Evolutionary conservation across 177 flowering plant species (phyloP).

Genomic region (Vitis hybrid): DNA sequence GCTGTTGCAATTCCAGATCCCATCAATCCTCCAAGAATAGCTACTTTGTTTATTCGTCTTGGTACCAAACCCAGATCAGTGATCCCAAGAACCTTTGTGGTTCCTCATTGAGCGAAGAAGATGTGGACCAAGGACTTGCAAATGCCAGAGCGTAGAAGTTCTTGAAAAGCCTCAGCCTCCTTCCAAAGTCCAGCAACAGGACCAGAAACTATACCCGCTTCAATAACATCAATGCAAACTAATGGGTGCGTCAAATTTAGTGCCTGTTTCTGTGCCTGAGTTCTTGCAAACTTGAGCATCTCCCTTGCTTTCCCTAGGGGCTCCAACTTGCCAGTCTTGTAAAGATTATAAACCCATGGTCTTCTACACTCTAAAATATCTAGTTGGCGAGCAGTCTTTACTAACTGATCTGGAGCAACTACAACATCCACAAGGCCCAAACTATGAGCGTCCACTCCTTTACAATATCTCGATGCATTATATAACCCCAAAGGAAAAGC

Average conservation of each 20-base stretch:
- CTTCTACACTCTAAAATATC: constrained; percentile 62
- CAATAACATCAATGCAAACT: constrained; percentile 73
- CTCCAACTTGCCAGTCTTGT: constrained; percentile 79
- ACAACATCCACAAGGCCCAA: constrained; percentile 86
- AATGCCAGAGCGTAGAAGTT: constrained; percentile 49
- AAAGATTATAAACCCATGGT: constrained; percentile 77
- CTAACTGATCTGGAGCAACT: constrained; percentile 55
- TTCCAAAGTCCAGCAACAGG: constrained; percentile 66
- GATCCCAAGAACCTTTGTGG: constrained; percentile 93
- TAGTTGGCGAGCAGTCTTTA: constrained; percentile 62
- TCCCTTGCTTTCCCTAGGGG: constrained; percentile 85
- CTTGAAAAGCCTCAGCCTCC: constrained; percentile 63
- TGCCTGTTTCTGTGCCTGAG: constrained; percentile 66
- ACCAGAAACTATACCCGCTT: constrained; percentile 74
- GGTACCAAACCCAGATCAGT: constrained; percentile 71
- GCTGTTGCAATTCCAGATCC: constrained; percentile 94
- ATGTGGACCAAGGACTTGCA: constrained; percentile 67
- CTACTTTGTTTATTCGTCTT: constrained; percentile 56
- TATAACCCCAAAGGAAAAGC: constrained; percentile 75
- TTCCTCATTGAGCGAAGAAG: constrained; percentile 87
- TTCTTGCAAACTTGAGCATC: constrained; percentile 71
- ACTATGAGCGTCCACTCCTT: constrained; percentile 69
- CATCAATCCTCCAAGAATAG: constrained; percentile 95
- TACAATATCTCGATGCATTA: background rate
- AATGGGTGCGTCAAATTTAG: constrained; percentile 81